Percentiles rank a stretch among this genome's conserved stretches.
phyloP scores from a whole-genome alignment of 768 basidiomycete genomes.

The Pleurotus citrinopileatus region DNA sequence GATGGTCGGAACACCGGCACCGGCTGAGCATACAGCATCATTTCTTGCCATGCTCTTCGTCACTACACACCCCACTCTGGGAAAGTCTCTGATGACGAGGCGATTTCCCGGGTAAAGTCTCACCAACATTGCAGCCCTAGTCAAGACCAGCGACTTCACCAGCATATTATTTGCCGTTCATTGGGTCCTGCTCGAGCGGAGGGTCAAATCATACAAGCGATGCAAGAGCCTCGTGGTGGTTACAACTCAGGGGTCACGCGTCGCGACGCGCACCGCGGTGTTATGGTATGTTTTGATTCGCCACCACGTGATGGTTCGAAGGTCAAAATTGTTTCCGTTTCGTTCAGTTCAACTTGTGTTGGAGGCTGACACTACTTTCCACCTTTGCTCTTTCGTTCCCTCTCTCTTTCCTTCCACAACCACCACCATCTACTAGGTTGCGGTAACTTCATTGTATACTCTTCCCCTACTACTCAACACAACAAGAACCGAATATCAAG shows the following conservation, averaged over 20 bases:
- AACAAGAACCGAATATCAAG: slow-evolving; percentile 13
- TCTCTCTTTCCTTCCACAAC: slow-evolving; percentile 17
- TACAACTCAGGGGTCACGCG: slow-evolving; percentile 4
- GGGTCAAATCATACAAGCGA: neutral
- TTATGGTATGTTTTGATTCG: slow-evolving; percentile 10
- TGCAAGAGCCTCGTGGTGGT: slow-evolving; percentile 1
- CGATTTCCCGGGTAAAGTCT: no score
- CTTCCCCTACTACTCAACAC: slow-evolving; percentile 28
- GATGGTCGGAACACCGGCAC: no score
- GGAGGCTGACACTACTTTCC: slow-evolving; percentile 23
- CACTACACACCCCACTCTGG: no score
- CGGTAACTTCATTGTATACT: slow-evolving; percentile 22
- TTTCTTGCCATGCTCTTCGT: no score
- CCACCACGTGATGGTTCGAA: slow-evolving; percentile 20
- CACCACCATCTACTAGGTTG: slow-evolving; percentile 23
- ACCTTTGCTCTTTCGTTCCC: slow-evolving; percentile 29
- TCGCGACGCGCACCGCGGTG: slow-evolving; percentile 12
- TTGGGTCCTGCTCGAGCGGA: no score
- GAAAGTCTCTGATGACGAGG: no score
- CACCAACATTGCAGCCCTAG: no score
- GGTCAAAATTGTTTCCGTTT: slow-evolving; percentile 17
- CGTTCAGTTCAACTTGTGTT: slow-evolving; percentile 16
- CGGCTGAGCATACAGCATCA: no score
- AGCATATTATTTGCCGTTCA: no score
- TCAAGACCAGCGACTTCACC: no score